Evolutionary conservation across 2,329 filamentous ascomycete species (phyloP), one percentile per base, ranked within the genome.

Genomic region (Sclerotinia minor): DNA sequence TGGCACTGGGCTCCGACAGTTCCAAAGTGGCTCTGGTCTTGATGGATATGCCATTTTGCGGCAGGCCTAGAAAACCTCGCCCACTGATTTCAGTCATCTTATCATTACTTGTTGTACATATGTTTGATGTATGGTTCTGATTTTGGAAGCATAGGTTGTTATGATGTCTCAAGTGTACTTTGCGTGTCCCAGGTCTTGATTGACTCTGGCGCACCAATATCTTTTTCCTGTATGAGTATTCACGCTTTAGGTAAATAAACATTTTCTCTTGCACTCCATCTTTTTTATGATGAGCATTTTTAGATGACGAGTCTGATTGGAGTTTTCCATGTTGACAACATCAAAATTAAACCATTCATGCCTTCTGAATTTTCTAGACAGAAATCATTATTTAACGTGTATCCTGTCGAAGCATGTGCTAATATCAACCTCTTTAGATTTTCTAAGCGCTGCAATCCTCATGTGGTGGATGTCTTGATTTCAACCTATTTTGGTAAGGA

Each of bases 21-120:
- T 83, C 79, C 50, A 68, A 61, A 68, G 68, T 58, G 70, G 67
- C 71, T 54, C 74, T 75, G 73, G 70, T 80, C 83, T 88, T 92
- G 92, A 93, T 83, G 91, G 93, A 88, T 87, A 90, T 87, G 92
- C 92, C 92, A 77, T 81, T 86, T 91, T 92, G 92, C 81, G 92
- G 92, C 92, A 96, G 92, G 93, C 93, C 92, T 97, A 96, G 92
- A 96, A 97, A 97, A 96, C 94, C 93, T 96, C 88, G 92, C 92
- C 93, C 91, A 94, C 93, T 96, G 93, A 96, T 82, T 77, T 70
- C 74, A 74, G 71, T 72, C 67, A 65, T 67, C n/a, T 41, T 32
- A 21, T 59, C 52, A 38, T 3, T 15, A 65, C 38, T 3, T 49
- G 24, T 49, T 57, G 21, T 35, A 65, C 53, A 65, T 35, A 24